Conservation (phyloP, 2,329 filamentous ascomycete species). For the Gaeumannomyces tritici region DNA sequence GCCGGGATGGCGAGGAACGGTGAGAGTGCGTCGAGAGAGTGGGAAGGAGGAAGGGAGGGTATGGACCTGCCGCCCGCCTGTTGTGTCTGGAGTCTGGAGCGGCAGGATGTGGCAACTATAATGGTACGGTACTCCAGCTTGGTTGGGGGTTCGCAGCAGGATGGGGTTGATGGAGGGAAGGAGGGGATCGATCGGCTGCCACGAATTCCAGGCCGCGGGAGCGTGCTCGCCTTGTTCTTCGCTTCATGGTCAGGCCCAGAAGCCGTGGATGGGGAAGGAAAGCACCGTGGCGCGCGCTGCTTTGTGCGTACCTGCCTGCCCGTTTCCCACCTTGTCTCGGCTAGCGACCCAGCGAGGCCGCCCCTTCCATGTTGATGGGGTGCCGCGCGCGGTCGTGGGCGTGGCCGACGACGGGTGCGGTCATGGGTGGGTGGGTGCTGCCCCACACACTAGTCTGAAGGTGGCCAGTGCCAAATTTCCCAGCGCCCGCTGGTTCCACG, state of each 20-base stretch:
- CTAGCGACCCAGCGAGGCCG: not conserved
- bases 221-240: not conserved
- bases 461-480: conserved; percentile 1
- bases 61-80: not conserved
- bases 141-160: not conserved
- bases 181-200: not conserved
- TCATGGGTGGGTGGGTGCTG: not conserved
- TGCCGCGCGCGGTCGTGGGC: not conserved
- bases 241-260: not conserved
- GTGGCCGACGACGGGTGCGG: not conserved
- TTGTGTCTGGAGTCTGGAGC: too few relatives aligned
- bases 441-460: not conserved
- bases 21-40: not conserved
- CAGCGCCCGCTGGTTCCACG: not conserved
- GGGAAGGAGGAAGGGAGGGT: not conserved
- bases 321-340: not conserved
- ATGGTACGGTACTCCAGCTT: too few relatives aligned
- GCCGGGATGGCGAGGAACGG: not conserved
- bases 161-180: not conserved
- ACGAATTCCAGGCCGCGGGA: not conserved
- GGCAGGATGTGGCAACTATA: too few relatives aligned
- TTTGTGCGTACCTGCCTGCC: not conserved
- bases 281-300: not conserved
- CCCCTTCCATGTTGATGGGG: not conserved
- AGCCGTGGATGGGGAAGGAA: not conserved